Conservation (phyloP, 306 rosid species). For the Gastrolobium villosum region DNA sequence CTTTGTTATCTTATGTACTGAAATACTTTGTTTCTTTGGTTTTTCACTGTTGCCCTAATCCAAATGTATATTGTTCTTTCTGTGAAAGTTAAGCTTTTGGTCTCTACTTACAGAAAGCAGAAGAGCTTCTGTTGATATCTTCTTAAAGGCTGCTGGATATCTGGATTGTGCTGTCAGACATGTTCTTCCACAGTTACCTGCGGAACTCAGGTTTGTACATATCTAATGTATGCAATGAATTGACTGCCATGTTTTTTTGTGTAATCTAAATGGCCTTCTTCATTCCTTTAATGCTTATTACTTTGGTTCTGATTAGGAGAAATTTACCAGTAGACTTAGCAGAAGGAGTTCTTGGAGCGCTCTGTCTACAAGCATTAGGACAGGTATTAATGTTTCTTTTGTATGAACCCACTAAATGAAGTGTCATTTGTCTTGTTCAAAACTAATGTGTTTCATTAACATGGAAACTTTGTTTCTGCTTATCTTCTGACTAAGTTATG, state of each 20-base stretch:
- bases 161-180: slow-evolving; percentile 95
- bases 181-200: slow-evolving; percentile 89
- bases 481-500: background rate
- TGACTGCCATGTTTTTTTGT: slow-evolving; percentile 21
- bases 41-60: slow-evolving; percentile 20
- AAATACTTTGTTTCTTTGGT: slow-evolving; percentile 10
- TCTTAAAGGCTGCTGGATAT: slow-evolving; percentile 93
- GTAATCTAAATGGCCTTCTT: slow-evolving; percentile 26
- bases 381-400: slow-evolving; percentile 65
- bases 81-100: slow-evolving; percentile 35
- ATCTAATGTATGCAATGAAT: slow-evolving; percentile 22
- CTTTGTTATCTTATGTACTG: slow-evolving; percentile 25
- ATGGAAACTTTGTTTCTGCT: slow-evolving; percentile 13
- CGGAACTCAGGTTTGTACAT: slow-evolving; percentile 77
- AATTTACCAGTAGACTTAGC: slow-evolving; percentile 92
- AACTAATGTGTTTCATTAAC: background rate
- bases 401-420: slow-evolving; percentile 24
- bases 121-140: slow-evolving; percentile 85
- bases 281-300: slow-evolving; percentile 39
- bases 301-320: slow-evolving; percentile 68
- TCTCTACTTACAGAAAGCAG: slow-evolving; percentile 74
- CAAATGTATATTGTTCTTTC: slow-evolving; percentile 16
- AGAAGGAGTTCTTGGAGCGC: slow-evolving; percentile 97
- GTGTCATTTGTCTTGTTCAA: slow-evolving; percentile 19
- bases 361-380: slow-evolving; percentile 92